These are phyloP conservation scores for Simplicillium aogashimaense DNA, from an alignment of 2,329 filamentous ascomycete genomes.

Conservation along the genomic window DNA sequence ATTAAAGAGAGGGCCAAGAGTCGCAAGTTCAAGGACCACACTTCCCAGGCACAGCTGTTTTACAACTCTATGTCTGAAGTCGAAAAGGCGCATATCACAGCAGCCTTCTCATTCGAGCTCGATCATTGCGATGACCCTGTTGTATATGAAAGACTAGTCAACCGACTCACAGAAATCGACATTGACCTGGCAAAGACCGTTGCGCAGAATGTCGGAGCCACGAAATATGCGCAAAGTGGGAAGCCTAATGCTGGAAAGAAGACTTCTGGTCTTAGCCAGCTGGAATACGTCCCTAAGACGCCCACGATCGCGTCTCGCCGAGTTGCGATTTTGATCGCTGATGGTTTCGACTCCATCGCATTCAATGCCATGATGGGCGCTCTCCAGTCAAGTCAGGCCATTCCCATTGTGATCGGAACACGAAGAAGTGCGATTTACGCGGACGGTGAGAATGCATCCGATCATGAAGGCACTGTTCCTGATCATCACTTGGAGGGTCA, in stretches of 20 bases:
- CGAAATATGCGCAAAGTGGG: conserved; percentile 40
- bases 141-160: conserved; percentile 62
- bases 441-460: conserved; percentile 42
- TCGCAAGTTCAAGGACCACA: conserved; percentile 69
- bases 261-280: conserved; percentile 57
- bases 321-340: conserved; percentile 66
- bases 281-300: conserved; percentile 52
- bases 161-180: conserved; percentile 64
- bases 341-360: conserved; percentile 60
- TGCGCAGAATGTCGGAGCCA: conserved; percentile 59
- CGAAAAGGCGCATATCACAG: conserved; percentile 62
- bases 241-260: conserved; percentile 57
- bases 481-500: conserved; percentile 75
- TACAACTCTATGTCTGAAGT: conserved; percentile 63
- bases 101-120: conserved; percentile 65
- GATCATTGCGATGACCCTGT: conserved; percentile 74
- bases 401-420: conserved; percentile 64
- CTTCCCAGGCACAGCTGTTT: conserved; percentile 71
- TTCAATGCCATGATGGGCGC: conserved; percentile 58
- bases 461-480: conserved; percentile 47
- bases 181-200: conserved; percentile 58
- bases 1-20: conserved; percentile 62
- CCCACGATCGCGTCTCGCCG: conserved; percentile 63
- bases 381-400: conserved; percentile 49
- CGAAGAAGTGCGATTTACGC: conserved; percentile 57